These are phyloP conservation scores for Pycnococcus provasolii DNA, from an alignment of 139 green algal genomes.

Conservation along the genomic window DNA sequence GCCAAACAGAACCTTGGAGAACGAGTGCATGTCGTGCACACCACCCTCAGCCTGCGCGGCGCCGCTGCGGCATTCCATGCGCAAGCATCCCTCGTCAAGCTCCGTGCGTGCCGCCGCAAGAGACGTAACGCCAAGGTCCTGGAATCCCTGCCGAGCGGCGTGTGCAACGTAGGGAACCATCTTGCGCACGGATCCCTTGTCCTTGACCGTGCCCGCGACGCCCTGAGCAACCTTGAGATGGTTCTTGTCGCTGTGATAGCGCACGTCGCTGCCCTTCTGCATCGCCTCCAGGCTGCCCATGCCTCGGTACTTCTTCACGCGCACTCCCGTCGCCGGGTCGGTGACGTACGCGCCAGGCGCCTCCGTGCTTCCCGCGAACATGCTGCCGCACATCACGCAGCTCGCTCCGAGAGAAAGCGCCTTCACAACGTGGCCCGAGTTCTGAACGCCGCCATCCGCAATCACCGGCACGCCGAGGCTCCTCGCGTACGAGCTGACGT, in stretches of 20 bases:
- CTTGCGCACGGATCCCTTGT: conserved; percentile 77
- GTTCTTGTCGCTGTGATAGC: conserved; percentile 84
- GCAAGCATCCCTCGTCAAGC: conserved; percentile 53
- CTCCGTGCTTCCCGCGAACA: conserved; percentile 91
- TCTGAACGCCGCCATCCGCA: conserved; percentile 91
- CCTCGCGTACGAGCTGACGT: conserved; percentile 45
- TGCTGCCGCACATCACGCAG: conserved; percentile 87
- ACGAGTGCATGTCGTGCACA: conserved; percentile 89
- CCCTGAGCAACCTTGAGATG: conserved; percentile 88
- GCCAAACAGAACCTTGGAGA: conserved; percentile 61
- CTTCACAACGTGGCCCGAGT: conserved; percentile 92
- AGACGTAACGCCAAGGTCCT: conserved; percentile 67
- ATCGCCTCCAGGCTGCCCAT: conserved; percentile 94
- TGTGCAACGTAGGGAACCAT: conserved; percentile 75
- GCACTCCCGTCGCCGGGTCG: conserved; percentile 42
- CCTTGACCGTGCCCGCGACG: conserved; percentile 81
- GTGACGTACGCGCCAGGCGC: conserved; percentile 57
- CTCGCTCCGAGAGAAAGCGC: conserved; percentile 79
- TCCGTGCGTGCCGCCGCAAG: conserved; percentile 39
- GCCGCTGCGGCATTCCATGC: conserved; percentile 65
- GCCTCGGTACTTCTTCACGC: conserved; percentile 90
- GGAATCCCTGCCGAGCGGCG: conserved; percentile 83
- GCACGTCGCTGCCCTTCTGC: conserved; percentile 80
- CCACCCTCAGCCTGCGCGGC: conserved; percentile 75
- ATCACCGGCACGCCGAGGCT: conserved; percentile 76